Conservation (phyloP, 305 asterid genomes). For the Fraxinus paxiana region DNA sequence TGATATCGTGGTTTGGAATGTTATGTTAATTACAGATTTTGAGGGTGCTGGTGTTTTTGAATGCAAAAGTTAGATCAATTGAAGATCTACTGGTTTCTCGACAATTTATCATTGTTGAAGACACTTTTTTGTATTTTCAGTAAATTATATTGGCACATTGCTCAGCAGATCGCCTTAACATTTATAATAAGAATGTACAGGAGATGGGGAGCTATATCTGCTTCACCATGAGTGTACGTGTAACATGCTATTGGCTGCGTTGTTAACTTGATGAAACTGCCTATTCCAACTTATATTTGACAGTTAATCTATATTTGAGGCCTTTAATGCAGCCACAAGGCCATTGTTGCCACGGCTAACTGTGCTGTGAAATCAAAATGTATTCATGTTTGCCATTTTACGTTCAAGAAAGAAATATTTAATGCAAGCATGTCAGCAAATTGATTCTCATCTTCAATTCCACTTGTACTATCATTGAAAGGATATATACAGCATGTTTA, state of each 20-base stretch:
- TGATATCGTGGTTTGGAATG: neutral
- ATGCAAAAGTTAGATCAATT: neutral
- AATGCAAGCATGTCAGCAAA: neutral
- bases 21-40: neutral
- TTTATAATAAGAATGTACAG: neutral
- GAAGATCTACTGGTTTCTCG: neutral
- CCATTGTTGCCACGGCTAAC: neutral
- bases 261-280: neutral
- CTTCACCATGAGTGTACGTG: neutral
- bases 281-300: neutral
- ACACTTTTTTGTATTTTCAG: neutral
- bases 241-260: neutral
- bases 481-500: neutral
- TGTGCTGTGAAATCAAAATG: neutral
- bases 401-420: neutral
- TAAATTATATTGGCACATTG: neutral
- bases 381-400: neutral
- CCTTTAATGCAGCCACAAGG: neutral
- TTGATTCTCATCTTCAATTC: neutral
- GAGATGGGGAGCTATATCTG: neutral
- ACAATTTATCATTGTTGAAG: neutral
- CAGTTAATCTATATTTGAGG: neutral
- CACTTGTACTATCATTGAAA: neutral
- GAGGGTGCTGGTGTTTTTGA: neutral
- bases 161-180: neutral